Evolutionary conservation across 352 stramenopile species (phyloP).

Genomic region (Globisporangium splendens): DNA sequence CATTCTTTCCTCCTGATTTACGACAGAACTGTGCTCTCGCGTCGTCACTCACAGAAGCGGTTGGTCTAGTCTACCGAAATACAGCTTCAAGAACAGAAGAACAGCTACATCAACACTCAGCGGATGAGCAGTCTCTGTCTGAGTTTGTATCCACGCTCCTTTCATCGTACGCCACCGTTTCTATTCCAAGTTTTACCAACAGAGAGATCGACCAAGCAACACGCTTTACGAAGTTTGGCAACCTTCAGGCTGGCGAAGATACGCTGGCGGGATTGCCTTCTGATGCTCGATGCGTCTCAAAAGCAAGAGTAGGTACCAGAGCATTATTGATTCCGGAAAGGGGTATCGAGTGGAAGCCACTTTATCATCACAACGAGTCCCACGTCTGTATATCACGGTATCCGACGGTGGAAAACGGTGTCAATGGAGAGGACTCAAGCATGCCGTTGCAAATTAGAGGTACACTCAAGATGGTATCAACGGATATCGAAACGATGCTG

Average conservation of each 20-base stretch:
- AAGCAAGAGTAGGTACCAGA: conserved; percentile 10
- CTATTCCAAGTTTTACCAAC: conserved; percentile 29
- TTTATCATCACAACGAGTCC: conserved; percentile 11
- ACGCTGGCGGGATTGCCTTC: background rate
- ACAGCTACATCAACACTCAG: background rate
- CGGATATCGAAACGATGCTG: conserved; percentile 15
- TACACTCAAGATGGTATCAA: conserved; percentile 16
- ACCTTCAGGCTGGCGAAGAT: conserved; percentile 9
- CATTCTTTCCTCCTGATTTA: conserved; percentile 14
- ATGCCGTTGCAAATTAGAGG: conserved; percentile 22
- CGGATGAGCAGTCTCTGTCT: conserved; percentile 22
- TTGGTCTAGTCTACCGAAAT: background rate
- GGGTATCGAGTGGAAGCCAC: conserved; percentile 7
- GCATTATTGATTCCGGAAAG: conserved; percentile 14
- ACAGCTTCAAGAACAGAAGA: background rate
- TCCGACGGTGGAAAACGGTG: background rate
- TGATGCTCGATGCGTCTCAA: background rate
- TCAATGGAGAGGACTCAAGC: background rate
- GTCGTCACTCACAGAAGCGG: background rate
- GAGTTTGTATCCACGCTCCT: conserved; percentile 28
- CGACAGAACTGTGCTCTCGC: conserved; percentile 7
- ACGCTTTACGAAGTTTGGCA: conserved; percentile 24
- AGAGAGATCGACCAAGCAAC: conserved; percentile 31
- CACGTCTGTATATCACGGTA: conserved; percentile 13
- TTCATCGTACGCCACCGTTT: conserved; percentile 23